A percentile compares a stretch with the other conserved stretches of the same genome.
Conservation (phyloP, 1,139 yeast species). For the Casaregolazyma suthepensis region DNA sequence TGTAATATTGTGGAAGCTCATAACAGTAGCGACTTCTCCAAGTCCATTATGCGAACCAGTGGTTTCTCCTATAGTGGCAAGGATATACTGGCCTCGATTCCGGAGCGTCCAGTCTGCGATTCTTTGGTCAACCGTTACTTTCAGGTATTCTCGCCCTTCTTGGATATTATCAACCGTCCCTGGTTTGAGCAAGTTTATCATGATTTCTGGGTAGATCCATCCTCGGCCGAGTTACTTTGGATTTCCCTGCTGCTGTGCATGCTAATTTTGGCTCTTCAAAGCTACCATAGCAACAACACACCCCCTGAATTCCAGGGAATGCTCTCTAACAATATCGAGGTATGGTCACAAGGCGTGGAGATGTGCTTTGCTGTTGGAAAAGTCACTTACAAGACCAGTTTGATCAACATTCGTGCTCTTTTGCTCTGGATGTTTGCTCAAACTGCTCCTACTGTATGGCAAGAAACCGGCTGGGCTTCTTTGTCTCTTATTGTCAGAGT, state of each 20-base stretch:
- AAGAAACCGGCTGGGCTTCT: slow-evolving; percentile 26
- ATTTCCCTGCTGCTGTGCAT: slow-evolving; percentile 29
- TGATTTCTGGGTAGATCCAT: slow-evolving; percentile 29
- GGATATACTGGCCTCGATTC: slow-evolving; percentile 26
- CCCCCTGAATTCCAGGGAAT: slow-evolving; percentile 16
- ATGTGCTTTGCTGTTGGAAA: slow-evolving; percentile 28
- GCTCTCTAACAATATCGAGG: slow-evolving; percentile 17
- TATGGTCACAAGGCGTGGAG: slow-evolving; percentile 28
- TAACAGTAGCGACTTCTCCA: background rate
- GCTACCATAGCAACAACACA: slow-evolving; percentile 22
- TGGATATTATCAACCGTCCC: slow-evolving; percentile 29
- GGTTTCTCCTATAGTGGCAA: slow-evolving; percentile 10
- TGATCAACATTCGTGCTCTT: slow-evolving; percentile 29
- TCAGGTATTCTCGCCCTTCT: slow-evolving; percentile 24
- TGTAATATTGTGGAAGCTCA: slow-evolving; percentile 8
- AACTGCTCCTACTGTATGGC: slow-evolving; percentile 24
- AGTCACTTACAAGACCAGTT: slow-evolving; percentile 30
- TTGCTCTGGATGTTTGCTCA: slow-evolving; percentile 30
- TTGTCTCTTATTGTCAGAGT: slow-evolving; percentile 25
- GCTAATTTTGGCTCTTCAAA: slow-evolving; percentile 27
- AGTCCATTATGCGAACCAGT: background rate
- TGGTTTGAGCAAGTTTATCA: slow-evolving; percentile 27
- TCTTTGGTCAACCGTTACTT: slow-evolving; percentile 28
- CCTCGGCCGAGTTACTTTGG: slow-evolving; percentile 28
- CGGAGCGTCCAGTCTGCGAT: slow-evolving; percentile 25